phyloP scores from a whole-genome alignment of 129 eudicot genomes.

The Ambrosia trifida region DNA sequence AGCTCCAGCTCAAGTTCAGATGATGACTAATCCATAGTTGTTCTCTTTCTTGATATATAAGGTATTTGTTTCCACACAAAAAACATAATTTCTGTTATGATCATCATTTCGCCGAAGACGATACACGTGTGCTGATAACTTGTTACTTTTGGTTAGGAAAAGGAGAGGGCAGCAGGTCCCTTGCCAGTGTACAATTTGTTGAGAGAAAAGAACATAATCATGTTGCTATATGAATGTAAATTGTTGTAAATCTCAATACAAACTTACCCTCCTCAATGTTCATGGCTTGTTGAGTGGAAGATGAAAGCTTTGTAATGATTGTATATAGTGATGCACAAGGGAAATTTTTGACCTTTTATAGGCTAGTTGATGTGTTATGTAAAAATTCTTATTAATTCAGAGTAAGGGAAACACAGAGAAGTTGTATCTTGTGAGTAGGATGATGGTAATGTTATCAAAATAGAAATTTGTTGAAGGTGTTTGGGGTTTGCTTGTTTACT shows the following conservation, averaged over 20 bases:
- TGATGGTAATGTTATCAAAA: neutral
- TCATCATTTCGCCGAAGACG: neutral
- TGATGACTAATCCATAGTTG: conserved; percentile 20
- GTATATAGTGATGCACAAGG: conserved; percentile 16
- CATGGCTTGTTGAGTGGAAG: conserved; percentile 20
- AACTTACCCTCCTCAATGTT: conserved; percentile 12
- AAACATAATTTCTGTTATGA: neutral
- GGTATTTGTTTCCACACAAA: conserved; percentile 14
- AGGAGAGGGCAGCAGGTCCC: conserved; percentile 25
- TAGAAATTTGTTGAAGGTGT: neutral
- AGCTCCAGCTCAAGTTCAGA: conserved; percentile 54
- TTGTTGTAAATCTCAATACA: conserved; percentile 24
- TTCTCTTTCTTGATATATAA: neutral
- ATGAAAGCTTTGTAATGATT: conserved; percentile 21
- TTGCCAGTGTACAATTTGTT: conserved; percentile 25
- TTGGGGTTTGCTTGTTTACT: neutral
- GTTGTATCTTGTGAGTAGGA: conserved; percentile 5
- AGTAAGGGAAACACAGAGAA: neutral
- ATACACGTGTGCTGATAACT: neutral
- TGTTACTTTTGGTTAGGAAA: conserved; percentile 12
- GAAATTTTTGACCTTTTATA: neutral
- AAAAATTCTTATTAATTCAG: neutral
- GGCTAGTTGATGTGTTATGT: conserved; percentile 1
- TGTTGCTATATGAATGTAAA: conserved; percentile 19
- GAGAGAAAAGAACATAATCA: conserved; percentile 21